Evolutionary conservation across 129 eudicot species (phyloP), one percentile per base, ranked within the genome.

Genomic region (Tanacetum coccineum): DNA sequence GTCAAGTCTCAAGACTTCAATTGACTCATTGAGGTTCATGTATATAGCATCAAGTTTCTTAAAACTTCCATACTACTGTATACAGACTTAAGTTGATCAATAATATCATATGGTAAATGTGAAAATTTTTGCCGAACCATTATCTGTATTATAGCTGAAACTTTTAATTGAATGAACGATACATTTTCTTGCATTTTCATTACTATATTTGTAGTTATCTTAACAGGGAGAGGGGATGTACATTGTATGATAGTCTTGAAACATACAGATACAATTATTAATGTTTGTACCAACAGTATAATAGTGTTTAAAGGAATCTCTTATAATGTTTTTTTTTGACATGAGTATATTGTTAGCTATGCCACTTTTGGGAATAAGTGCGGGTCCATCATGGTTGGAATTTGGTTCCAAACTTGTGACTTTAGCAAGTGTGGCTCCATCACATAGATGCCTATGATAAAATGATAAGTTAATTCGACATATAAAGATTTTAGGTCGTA

Each of bases 1-100:
- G 46, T 14, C 71, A 76, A 76, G 75, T 67, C 70, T 58, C 46
- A 76, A 68, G 80, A 68, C 59, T 44, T 50, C 2, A 64, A 58
- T 76, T 68, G 49, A 21, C 64, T 61, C 59, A 22, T 25, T 18
- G 62, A 54, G 75, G 66, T 76, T 76, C 67, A 18, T 76, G 80
- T 68, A 75, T 61, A 61, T 70, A 70, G 50, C 59, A 59, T 67
- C 57, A 39, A 18, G 50, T 48, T 51, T 62, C 46, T 46, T 68
- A 26, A 32, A 32, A 57, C 51, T 68, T 75, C 48, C 62, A 50
- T 40, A 53, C 19, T 22, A 28, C 14, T 42, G 44, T 9, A 13
- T 6, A 10, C 56, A 25, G 60, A 0, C 25, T n/a, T 67, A 25
- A 59, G 51, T 45, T 36, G 55, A 75, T 75, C 64, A 68, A 59